These are phyloP conservation scores for Echria macrotheca DNA, from an alignment of 495 filamentous ascomycete species.

Conservation along the genomic window DNA sequence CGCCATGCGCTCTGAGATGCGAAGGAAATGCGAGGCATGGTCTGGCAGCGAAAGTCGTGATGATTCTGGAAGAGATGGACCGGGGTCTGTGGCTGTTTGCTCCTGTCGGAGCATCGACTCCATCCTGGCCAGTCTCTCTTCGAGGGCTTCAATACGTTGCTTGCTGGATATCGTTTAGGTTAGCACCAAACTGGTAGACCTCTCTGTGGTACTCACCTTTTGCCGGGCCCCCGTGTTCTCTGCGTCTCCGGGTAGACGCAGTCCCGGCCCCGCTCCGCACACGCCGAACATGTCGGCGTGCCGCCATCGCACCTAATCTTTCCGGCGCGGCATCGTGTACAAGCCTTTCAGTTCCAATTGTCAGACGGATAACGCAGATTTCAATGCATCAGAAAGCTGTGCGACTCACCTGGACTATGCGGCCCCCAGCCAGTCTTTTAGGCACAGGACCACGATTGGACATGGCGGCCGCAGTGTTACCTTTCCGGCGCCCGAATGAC, in stretches of 20 bases:
- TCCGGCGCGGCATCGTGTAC: slow-evolving; percentile 3
- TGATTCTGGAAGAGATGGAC: not conserved
- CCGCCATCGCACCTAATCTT: slow-evolving; percentile 12
- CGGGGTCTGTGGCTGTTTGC: no score
- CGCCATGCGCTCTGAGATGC: not conserved
- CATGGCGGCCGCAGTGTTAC: no score
- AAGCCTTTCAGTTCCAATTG: not conserved
- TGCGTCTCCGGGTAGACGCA: slow-evolving; percentile 8
- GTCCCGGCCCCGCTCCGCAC: not conserved
- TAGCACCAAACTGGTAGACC: no score
- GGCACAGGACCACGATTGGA: no score
- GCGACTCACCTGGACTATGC: no score
- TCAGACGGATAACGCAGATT: no score
- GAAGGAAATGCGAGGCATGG: not conserved
- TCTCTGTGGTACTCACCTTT: slow-evolving; percentile 3
- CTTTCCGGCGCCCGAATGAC: no score
- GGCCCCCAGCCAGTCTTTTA: no score
- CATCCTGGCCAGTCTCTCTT: slow-evolving; percentile 4
- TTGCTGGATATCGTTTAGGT: slow-evolving; percentile 7
- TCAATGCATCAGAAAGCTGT: no score
- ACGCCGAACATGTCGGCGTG: slow-evolving; percentile 7
- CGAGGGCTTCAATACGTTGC: slow-evolving; percentile 1
- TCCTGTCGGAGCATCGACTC: no score
- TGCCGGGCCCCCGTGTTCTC: slow-evolving; percentile 7
- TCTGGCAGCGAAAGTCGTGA: no score